These are phyloP conservation scores for Penicillium hesseltinei DNA, from an alignment of 2,329 filamentous ascomycete species.

Conservation along the genomic window DNA sequence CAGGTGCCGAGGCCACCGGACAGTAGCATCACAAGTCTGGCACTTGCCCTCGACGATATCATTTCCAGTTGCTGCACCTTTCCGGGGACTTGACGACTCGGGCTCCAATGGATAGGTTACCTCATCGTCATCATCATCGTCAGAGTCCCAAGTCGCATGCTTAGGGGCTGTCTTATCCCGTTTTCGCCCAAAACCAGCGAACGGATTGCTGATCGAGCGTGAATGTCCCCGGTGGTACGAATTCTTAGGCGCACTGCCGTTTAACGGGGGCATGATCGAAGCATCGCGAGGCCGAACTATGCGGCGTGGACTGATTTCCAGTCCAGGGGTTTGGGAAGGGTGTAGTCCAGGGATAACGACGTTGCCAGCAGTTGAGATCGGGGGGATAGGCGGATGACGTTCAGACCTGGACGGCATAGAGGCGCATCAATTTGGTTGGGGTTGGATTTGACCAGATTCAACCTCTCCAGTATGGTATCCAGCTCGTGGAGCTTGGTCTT, in stretches of 20 bases:
- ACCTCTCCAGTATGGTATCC: conserved; percentile 1
- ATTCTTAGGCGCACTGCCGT: conserved; percentile 14
- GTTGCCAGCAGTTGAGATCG: conserved; percentile 23
- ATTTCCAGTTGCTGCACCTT: conserved; percentile 45
- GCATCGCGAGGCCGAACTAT: conserved; percentile 28
- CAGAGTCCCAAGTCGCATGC: conserved; percentile 45
- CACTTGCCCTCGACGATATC: conserved; percentile 71
- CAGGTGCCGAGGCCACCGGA: conserved; percentile 73
- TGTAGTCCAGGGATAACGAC: conserved; percentile 18
- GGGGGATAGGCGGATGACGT: conserved; percentile 32
- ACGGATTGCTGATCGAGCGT: conserved; percentile 77
- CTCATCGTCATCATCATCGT: conserved; percentile 43
- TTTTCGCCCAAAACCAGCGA: conserved; percentile 55
- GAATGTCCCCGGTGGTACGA: conserved; percentile 45
- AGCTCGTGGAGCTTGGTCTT: conserved; percentile 13
- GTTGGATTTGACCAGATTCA: background rate
- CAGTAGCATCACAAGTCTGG: conserved; percentile 79
- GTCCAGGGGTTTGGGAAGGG: conserved; percentile 16
- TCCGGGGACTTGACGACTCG: conserved; percentile 40
- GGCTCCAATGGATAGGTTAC: conserved; percentile 33
- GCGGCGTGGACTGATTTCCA: conserved; percentile 22
- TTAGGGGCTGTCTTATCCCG: conserved; percentile 53
- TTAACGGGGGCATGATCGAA: conserved; percentile 23
- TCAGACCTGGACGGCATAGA: conserved; percentile 39
- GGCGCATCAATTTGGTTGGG: conserved; percentile 26